Conservation (phyloP, 768 basidiomycete species). For the Phylloporus rhodoxanthus region DNA sequence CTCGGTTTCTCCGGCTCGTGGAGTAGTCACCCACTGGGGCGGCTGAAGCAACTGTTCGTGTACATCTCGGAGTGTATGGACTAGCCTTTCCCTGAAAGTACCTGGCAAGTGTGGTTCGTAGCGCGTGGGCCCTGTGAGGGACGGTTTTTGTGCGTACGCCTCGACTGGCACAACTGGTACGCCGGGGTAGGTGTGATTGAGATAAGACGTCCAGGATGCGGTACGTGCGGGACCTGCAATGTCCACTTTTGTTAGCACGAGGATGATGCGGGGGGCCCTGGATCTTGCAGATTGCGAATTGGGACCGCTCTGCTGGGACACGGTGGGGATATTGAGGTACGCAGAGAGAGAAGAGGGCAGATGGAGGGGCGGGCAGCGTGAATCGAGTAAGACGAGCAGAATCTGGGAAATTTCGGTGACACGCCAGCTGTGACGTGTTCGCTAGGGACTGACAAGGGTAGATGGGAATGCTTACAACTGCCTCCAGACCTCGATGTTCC, state of each 20-base stretch:
- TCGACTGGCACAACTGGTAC: slow-evolving; percentile 68
- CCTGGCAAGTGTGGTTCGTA: slow-evolving; percentile 66
- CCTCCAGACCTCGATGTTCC: slow-evolving; percentile 91
- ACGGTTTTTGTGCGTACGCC: slow-evolving; percentile 56
- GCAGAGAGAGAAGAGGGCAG: slow-evolving; percentile 71
- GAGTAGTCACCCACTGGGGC: slow-evolving; percentile 49
- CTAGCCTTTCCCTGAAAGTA: slow-evolving; percentile 55
- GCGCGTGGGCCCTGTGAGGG: slow-evolving; percentile 32
- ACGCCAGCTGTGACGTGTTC: slow-evolving; percentile 60
- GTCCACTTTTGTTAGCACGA: slow-evolving; percentile 86
- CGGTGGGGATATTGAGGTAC: slow-evolving; percentile 42
- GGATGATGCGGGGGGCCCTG: slow-evolving; percentile 37
- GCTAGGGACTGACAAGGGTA: neutral
- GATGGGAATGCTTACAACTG: slow-evolving; percentile 57
- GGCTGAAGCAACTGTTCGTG: slow-evolving; percentile 66
- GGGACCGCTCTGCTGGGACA: neutral
- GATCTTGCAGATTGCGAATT: slow-evolving; percentile 31
- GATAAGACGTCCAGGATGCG: slow-evolving; percentile 59
- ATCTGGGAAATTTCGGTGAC: slow-evolving; percentile 90
- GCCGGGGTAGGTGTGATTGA: slow-evolving; percentile 48
- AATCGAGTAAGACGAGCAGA: slow-evolving; percentile 81
- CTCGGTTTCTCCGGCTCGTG: slow-evolving; percentile 32
- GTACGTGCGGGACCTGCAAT: slow-evolving; percentile 65
- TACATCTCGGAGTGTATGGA: slow-evolving; percentile 57
- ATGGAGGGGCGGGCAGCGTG: slow-evolving; percentile 83